Conservation (phyloP, 1,284 basidiomycete species). For the Caloboletus firmus region DNA sequence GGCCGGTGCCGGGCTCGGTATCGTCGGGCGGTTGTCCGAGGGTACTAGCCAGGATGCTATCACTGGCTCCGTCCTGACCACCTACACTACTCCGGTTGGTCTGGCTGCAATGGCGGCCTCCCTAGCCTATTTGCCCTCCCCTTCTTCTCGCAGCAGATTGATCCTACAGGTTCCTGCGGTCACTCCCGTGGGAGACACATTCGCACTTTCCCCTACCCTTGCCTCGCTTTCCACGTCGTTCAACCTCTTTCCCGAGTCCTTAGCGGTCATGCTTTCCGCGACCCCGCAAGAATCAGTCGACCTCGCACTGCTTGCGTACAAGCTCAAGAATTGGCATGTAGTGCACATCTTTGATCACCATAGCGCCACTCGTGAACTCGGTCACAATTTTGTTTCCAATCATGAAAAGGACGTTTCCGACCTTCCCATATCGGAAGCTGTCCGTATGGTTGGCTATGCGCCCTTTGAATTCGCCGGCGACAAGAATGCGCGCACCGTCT, state of each 20-base stretch:
- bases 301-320: slow-evolving; percentile 68
- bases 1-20: slow-evolving; percentile 79
- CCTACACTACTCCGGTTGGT: slow-evolving; percentile 75
- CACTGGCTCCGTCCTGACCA: slow-evolving; percentile 62
- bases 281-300: slow-evolving; percentile 78
- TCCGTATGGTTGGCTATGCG: slow-evolving; percentile 55
- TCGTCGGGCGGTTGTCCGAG: slow-evolving; percentile 81
- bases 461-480: slow-evolving; percentile 73
- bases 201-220: slow-evolving; percentile 71
- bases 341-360: slow-evolving; percentile 81
- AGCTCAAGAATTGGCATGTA: slow-evolving; percentile 60
- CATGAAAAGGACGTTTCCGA: slow-evolving; percentile 33
- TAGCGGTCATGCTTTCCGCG: slow-evolving; percentile 80
- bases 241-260: slow-evolving; percentile 61
- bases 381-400: slow-evolving; percentile 45
- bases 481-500: slow-evolving; percentile 51
- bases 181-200: slow-evolving; percentile 61
- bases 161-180: slow-evolving; percentile 78
- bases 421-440: slow-evolving; percentile 44
- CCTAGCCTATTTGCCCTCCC: slow-evolving; percentile 61
- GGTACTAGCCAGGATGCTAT: slow-evolving; percentile 67
- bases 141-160: slow-evolving; percentile 63
- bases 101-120: slow-evolving; percentile 77
- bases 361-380: slow-evolving; percentile 67
- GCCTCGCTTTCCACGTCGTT: slow-evolving; percentile 64